phyloP scores from a whole-genome alignment of 75 land plant genomes.

The Sequoiadendron giganteum region DNA sequence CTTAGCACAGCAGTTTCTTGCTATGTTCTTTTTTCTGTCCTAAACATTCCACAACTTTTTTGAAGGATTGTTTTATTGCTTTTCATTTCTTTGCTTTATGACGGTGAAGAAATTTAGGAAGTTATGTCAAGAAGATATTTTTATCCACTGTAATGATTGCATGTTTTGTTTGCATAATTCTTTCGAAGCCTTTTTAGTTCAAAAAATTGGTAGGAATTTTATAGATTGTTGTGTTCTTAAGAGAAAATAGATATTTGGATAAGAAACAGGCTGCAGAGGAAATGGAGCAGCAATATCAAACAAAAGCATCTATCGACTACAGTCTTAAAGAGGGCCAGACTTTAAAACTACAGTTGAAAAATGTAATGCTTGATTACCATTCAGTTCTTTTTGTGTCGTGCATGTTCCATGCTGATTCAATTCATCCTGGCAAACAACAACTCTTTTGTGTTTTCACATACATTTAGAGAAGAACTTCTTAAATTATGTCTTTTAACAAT shows the following conservation, averaged over 20 bases:
- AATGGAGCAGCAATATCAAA: conserved; percentile 85
- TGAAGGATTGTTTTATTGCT: neutral
- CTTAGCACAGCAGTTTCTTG: neutral
- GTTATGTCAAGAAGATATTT: neutral
- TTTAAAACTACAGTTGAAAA: conserved; percentile 68
- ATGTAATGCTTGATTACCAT: conserved; percentile 38
- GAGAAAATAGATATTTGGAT: conserved; percentile 70
- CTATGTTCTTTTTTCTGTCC: neutral
- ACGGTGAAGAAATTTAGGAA: neutral
- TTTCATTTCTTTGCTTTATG: neutral
- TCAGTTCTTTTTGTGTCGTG: neutral
- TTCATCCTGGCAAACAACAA: neutral
- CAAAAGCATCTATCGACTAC: conserved; percentile 76
- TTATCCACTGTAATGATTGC: neutral
- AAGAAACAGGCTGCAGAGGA: conserved; percentile 96
- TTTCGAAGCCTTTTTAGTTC: neutral
- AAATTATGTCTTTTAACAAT: neutral
- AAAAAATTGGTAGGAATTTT: neutral
- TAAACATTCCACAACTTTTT: neutral
- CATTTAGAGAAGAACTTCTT: neutral
- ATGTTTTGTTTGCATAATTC: neutral
- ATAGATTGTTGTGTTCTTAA: neutral
- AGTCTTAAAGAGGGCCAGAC: conserved; percentile 98
- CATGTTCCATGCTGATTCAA: neutral
- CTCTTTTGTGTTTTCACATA: neutral